Base-by-base conservation (phyloP, 2,329 filamentous ascomycete species). In the Trichoderma harzianum region DNA sequence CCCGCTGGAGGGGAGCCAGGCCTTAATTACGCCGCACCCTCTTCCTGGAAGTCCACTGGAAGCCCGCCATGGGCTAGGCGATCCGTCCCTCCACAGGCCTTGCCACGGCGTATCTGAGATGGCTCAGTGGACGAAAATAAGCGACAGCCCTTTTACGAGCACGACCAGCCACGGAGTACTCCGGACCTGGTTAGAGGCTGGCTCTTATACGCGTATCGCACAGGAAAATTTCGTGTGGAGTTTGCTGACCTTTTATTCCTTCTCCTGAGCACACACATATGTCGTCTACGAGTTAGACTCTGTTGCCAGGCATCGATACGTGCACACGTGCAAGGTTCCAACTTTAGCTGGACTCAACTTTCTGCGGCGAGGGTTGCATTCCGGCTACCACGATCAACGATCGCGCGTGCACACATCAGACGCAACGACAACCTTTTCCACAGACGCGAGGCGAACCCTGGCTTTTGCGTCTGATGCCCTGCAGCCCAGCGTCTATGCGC, bases 1-100 rank as follows among this genome's bases (percentile, higher is more conserved):
- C 65, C 53, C 11, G 65, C 53, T 34, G 32, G 53, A 43, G 63
- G 63, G 47, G 21, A 55, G 18, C n/a, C 64, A 55, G 51, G 64
- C 64, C 64, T 67, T 67, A 67, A 67, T 67, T 39, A 63, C 34
- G 21, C n/a, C 34, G 36, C 32, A 61, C 18, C 14, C 11, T 11
- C 30, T 61, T 24, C 32, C 30, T 26, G 26, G 16, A 43, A 64
- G 65, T 18, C 65, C 65, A 58, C 65, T 60, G 24, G 34, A 26
- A 43, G 26, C 8, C 18, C 51, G 53, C 65, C 36, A 43, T 18
- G 30, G 10, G 65, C 65, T 60, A 21, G 34, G 65, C 65, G 55
- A 55, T 60, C 53, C 53, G 65, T 68, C 53, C 65, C 65, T 68
- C 65, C 53, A 60, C 65, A 69, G 32, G 65, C 34, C 65, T 58